A percentile compares a stretch with the other conserved stretches of the same genome.
Evolutionary conservation across 306 rosid genomes (phyloP).

Genomic region (Datisca glomerata): DNA sequence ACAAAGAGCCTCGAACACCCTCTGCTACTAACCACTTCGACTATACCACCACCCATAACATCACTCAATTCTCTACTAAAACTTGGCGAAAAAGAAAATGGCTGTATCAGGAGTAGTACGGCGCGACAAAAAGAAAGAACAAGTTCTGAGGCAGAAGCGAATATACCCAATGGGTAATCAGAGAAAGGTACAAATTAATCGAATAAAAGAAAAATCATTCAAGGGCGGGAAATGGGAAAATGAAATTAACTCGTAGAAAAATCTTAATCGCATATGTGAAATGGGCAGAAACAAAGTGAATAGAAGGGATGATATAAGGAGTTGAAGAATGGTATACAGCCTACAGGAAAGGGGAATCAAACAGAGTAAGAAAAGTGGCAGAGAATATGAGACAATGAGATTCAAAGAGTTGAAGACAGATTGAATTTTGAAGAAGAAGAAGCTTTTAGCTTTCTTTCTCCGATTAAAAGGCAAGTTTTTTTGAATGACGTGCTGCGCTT

Average conservation of each 20-base stretch:
- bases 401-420: constrained; percentile 22
- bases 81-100: constrained; percentile 6
- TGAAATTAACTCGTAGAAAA: background rate
- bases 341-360: background rate
- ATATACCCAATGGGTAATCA: constrained; percentile 4
- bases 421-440: constrained; percentile 21
- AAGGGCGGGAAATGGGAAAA: constrained; percentile 12
- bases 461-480: background rate
- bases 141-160: background rate
- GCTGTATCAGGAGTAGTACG: constrained; percentile 8
- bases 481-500: constrained; percentile 2
- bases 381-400: background rate
- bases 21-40: constrained; percentile 60
- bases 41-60: constrained; percentile 56
- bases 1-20: constrained; percentile 71
- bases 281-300: too few species aligned
- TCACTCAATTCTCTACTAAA: constrained; percentile 23
- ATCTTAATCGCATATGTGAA: too few species aligned
- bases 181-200: background rate
- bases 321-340: too few species aligned
- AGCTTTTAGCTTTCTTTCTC: background rate
- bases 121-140: background rate
- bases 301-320: too few species aligned
- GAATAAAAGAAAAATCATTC: constrained; percentile 9
- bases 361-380: background rate